phyloP scores from a whole-genome alignment of 352 stramenopile genomes.

The Pythium plurisporium region DNA sequence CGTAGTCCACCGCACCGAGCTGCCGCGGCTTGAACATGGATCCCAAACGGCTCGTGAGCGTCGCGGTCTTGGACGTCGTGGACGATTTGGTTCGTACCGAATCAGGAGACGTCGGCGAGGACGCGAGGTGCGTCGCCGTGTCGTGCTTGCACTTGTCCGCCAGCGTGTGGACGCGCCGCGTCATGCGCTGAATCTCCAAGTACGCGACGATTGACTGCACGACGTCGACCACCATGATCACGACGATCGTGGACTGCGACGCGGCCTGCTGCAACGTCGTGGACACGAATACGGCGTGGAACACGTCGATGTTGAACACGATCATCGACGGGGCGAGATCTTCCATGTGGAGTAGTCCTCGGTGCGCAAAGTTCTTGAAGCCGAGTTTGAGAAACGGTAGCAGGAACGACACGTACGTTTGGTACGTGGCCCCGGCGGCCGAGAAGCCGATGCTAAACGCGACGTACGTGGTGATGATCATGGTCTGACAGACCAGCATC shows the following conservation, averaged over 20 bases:
- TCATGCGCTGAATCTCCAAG: background rate
- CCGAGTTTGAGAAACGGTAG: background rate
- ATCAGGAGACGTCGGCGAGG: no score
- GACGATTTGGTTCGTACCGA: no score
- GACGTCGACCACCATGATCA: background rate
- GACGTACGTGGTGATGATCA: background rate
- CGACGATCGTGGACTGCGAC: background rate
- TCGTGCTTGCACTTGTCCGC: background rate
- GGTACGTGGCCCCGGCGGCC: background rate
- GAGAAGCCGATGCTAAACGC: background rate
- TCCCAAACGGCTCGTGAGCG: no score
- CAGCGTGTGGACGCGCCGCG: background rate
- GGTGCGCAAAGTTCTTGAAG: background rate
- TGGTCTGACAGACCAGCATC: background rate
- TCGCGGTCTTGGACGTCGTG: no score
- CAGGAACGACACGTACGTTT: background rate
- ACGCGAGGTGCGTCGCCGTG: no score
- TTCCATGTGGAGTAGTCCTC: background rate
- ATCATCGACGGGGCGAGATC: conserved; percentile 2
- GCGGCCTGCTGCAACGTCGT: conserved; percentile 1
- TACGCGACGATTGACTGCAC: background rate
- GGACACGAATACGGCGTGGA: conserved; percentile 5
- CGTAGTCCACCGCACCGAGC: no score
- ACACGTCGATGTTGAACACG: conserved; percentile 2
- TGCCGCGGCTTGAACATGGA: no score